Evolutionary conservation across 2,329 filamentous ascomycete species (phyloP), one percentile per base, ranked within the genome.

Genomic region (Stachybotrys elegans): DNA sequence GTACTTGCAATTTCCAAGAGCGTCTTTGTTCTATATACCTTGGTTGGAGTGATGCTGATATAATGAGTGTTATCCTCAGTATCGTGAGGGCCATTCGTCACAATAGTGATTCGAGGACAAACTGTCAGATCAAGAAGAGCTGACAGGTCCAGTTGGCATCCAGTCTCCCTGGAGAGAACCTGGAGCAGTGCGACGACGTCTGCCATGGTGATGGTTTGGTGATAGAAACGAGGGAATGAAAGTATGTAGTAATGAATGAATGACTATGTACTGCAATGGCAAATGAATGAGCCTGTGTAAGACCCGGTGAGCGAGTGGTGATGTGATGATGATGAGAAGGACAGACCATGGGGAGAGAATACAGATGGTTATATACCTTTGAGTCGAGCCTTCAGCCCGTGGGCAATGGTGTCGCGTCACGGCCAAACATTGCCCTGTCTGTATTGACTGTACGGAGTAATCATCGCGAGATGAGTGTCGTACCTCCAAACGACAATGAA

Each of bases 21-120:
- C n/a, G n/a, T n/a, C n/a, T 11, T 42, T n/a, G n/a, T 6, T n/a
- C 4, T 34, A 9, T 43, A 43, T 29, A 47, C 48, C 35, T 48
- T 21, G 22, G 50, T 54, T 6, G 50, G 51, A 6, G 51, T 52
- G 46, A 57, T 44, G 27, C 42, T 47, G 39, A 57, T 45, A 46
- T 48, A 45, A 29, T 54, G 47, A 20, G 50, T 43, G 43, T 54
- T 50, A 31, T 47, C 17, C 46, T 51, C 46, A 32, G 51, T 44
- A 43, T 46, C 47, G 47, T 52, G 43, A 36, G 45, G 46, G 29
- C 39, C 42, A 22, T 48, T 38, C 27, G 49, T 46, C 36, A 46
- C 43, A 46, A 57, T 43, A 34, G 54, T 45, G 43, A 57, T 47
- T 20, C 44, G 52, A 38, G 52, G 47, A 50, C 54, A 57, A 37